phyloP scores from a whole-genome alignment of 805 yeast species.

The Monosporozyma unispora region DNA sequence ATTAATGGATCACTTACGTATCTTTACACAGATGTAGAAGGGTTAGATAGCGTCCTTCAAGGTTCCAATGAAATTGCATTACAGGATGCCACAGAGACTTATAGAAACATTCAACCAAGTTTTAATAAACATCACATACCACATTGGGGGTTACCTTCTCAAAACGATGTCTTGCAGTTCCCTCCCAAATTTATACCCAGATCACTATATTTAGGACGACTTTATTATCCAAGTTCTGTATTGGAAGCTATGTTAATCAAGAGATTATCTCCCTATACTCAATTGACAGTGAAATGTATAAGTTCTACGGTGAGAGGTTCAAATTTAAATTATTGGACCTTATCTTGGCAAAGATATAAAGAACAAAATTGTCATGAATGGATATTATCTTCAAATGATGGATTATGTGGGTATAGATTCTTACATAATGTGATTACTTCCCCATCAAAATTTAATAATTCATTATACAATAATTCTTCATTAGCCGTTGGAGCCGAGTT shows the following conservation, averaged over 20 bases:
- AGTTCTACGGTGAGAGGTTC: constrained; percentile 43
- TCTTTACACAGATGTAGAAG: constrained; percentile 51
- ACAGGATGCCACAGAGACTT: constrained; percentile 64
- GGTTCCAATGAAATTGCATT: constrained; percentile 43
- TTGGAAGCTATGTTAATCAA: constrained; percentile 81
- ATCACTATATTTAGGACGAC: constrained; percentile 67
- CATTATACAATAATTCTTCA: constrained; percentile 51
- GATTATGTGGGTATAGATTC: constrained; percentile 70
- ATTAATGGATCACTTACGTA: constrained; percentile 81
- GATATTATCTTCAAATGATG: constrained; percentile 75
- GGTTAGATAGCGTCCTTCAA: constrained; percentile 33
- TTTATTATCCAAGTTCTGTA: constrained; percentile 80
- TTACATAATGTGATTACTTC: constrained; percentile 51
- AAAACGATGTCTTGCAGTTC: not conserved
- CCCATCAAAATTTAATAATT: constrained; percentile 32
- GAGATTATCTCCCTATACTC: constrained; percentile 49
- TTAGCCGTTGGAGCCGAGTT: constrained; percentile 75
- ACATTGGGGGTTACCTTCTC: constrained; percentile 2
- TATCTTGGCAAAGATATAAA: constrained; percentile 61
- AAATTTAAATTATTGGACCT: constrained; percentile 49
- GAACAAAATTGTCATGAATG: constrained; percentile 61
- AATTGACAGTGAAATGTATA: constrained; percentile 63
- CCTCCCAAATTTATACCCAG: not conserved
- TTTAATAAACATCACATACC: constrained; percentile 10
- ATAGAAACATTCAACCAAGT: constrained; percentile 47